Evolutionary conservation across 805 yeast species (phyloP).

Genomic region (Phaffomyces thermotolerans): DNA sequence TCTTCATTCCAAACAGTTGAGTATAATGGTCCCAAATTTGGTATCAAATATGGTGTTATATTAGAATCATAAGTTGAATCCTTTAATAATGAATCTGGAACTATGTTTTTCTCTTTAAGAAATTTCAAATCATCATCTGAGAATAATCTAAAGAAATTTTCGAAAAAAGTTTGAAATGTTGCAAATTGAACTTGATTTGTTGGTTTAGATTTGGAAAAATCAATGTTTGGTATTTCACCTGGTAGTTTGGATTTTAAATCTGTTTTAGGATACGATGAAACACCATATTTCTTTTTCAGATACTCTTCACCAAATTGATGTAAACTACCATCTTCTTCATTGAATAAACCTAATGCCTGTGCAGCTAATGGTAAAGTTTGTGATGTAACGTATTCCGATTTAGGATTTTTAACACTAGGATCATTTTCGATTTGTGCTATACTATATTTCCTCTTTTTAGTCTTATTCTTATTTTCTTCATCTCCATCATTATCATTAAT

Average conservation of each 20-base stretch:
- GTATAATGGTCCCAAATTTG: constrained; percentile 78
- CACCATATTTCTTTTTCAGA: constrained; percentile 71
- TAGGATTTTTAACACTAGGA: constrained; percentile 60
- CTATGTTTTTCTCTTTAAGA: constrained; percentile 51
- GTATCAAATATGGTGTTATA: constrained; percentile 69
- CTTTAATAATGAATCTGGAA: constrained; percentile 39
- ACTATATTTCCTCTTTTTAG: constrained; percentile 15
- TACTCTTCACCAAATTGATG: constrained; percentile 69
- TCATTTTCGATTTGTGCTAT: constrained; percentile 39
- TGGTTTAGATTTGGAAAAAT: constrained; percentile 77
- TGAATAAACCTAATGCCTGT: constrained; percentile 54
- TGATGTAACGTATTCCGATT: constrained; percentile 64
- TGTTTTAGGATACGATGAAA: constrained; percentile 78
- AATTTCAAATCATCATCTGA: constrained; percentile 77
- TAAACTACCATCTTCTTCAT: constrained; percentile 49
- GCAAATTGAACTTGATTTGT: constrained; percentile 87
- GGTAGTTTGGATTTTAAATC: constrained; percentile 75
- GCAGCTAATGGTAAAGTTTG: constrained; percentile 66
- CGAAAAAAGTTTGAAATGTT: constrained; percentile 80
- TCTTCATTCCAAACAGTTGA: constrained; percentile 84
- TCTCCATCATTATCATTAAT: not conserved
- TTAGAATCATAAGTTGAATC: constrained; percentile 53
- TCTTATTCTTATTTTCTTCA: not conserved
- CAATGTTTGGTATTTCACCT: constrained; percentile 81
- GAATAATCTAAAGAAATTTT: constrained; percentile 73